Conservation (phyloP, 1,284 basidiomycete genomes). For the Leccinum subfulvum region DNA sequence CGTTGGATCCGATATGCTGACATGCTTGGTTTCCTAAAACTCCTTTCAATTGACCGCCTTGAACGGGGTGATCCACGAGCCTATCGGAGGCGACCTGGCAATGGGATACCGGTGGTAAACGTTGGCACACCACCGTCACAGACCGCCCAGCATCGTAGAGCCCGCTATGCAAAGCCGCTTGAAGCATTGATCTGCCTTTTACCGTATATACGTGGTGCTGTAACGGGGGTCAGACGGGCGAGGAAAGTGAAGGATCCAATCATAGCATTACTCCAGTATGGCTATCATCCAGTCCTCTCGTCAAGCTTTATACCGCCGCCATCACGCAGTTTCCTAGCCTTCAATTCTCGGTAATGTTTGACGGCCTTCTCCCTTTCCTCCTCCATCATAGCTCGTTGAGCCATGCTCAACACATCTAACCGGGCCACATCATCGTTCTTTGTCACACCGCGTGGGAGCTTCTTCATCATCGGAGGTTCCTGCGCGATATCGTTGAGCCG, state of each 20-base stretch:
- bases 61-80: background rate
- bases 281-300: conserved; percentile 6
- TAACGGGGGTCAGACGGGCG: conserved; percentile 2
- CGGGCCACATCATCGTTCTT: conserved; percentile 32
- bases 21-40: background rate
- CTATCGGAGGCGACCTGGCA: conserved; percentile 1
- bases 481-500: conserved; percentile 69
- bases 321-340: conserved; percentile 40
- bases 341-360: conserved; percentile 65
- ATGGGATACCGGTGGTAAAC: background rate
- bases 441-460: conserved; percentile 41
- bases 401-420: conserved; percentile 60
- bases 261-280: conserved; percentile 11
- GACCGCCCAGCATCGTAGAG: conserved; percentile 5
- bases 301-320: conserved; percentile 12
- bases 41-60: background rate
- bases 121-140: conserved; percentile 8
- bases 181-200: conserved; percentile 2
- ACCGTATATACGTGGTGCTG: conserved; percentile 5
- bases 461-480: conserved; percentile 56
- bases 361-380: conserved; percentile 69
- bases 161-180: background rate
- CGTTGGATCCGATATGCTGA: background rate
- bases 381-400: conserved; percentile 74
- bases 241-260: conserved; percentile 4